These are phyloP conservation scores for Nematocida minor DNA, from an alignment of 371 early-diverging fungal genomes.

Conservation along the genomic window DNA sequence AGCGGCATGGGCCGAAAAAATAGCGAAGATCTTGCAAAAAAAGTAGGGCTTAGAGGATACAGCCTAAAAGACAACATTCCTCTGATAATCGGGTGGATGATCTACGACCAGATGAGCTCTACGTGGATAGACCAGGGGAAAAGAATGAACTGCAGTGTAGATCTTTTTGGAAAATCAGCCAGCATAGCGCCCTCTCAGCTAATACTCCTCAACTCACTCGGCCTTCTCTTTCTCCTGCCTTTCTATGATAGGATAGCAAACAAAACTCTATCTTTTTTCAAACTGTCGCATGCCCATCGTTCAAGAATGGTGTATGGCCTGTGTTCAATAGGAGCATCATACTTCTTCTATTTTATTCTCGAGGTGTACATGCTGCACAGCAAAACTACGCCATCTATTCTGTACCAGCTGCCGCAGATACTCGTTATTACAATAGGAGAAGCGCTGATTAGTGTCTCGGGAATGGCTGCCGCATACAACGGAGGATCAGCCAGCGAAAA, in stretches of 20 bases:
- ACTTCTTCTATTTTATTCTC: conserved; percentile 59
- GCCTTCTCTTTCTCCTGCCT: conserved; percentile 68
- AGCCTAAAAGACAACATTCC: conserved; percentile 52
- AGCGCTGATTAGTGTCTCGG: conserved; percentile 68
- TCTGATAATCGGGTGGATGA: conserved; percentile 63
- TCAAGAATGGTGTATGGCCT: conserved; percentile 65
- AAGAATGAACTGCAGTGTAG: conserved; percentile 52
- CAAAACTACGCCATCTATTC: conserved; percentile 51
- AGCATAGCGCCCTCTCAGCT: conserved; percentile 61
- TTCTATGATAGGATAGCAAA: conserved; percentile 66
- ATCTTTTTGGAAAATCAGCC: conserved; percentile 2
- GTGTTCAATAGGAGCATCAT: conserved; percentile 46
- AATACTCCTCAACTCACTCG: conserved; percentile 65
- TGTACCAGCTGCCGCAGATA: conserved; percentile 69
- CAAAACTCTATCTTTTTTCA: conserved; percentile 61
- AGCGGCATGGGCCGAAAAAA: not conserved
- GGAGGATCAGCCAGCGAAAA: conserved; percentile 55
- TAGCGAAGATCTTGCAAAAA: not conserved
- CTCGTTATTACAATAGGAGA: conserved; percentile 69
- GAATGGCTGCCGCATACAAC: conserved; percentile 69
- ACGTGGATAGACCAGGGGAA: conserved; percentile 66
- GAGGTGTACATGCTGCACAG: conserved; percentile 58
- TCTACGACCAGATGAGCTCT: conserved; percentile 65
- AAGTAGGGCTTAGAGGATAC: not conserved
- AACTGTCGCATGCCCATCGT: conserved; percentile 62